phyloP scores from a whole-genome alignment of 371 early-diverging fungal species.

The Actinomortierella wolfii region DNA sequence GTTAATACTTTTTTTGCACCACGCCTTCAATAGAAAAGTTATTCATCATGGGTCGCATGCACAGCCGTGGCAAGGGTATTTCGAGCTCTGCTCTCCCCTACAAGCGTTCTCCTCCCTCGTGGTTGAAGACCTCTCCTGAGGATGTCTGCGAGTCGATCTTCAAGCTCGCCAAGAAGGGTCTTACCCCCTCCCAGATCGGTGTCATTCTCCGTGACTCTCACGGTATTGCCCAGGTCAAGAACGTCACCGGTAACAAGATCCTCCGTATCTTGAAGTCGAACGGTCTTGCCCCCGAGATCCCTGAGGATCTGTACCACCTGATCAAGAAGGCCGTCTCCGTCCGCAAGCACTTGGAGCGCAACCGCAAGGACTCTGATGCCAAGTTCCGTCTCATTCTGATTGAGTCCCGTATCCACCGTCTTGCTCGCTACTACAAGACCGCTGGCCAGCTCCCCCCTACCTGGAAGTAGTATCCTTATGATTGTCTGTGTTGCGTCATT shows the following conservation, averaged over 20 bases:
- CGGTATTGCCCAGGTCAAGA: constrained; percentile 97
- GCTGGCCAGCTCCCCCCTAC: constrained; percentile 96
- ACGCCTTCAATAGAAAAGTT: constrained; percentile 7
- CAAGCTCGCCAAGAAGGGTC: constrained; percentile 99
- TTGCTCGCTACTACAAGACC: constrained; percentile 99
- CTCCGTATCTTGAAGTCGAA: constrained; percentile 92
- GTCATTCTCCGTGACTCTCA: constrained; percentile 97
- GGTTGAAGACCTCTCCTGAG: constrained; percentile 95
- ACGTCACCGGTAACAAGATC: constrained; percentile 97
- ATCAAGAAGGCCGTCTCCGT: constrained; percentile 99
- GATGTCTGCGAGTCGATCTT: constrained; percentile 98
- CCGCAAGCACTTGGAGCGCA: constrained; percentile 99
- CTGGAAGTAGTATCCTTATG: constrained; percentile 92
- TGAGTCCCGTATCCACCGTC: constrained; percentile 99
- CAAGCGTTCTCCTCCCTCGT: constrained; percentile 97
- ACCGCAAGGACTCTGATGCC: constrained; percentile 99
- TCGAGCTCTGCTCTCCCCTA: constrained; percentile 98
- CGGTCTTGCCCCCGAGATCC: constrained; percentile 96
- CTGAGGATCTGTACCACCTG: constrained; percentile 99
- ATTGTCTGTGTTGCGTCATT: constrained; percentile 13
- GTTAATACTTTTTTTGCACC: too few relatives aligned
- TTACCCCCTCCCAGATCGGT: constrained; percentile 99
- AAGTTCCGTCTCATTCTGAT: constrained; percentile 99
- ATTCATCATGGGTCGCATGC: constrained; percentile 94
- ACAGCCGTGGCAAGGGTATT: constrained; percentile 96